phyloP scores from a whole-genome alignment of 2,329 filamentous ascomycete species.

The Septoria linicola region DNA sequence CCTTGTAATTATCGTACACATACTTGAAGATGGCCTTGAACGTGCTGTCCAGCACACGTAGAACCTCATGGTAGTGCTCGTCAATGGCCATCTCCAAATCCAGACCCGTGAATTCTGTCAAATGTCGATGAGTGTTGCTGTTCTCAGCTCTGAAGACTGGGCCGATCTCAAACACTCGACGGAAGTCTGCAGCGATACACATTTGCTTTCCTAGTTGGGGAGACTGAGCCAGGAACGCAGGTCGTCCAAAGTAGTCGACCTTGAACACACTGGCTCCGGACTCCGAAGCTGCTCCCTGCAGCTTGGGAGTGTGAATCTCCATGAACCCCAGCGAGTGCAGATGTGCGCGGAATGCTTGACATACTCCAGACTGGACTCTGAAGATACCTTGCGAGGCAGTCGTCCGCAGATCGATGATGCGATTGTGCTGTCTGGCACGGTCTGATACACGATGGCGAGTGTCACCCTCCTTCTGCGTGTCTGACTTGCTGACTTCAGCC shows the following conservation, averaged over 20 bases:
- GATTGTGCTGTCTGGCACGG: slow-evolving; percentile 71
- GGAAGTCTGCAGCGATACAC: slow-evolving; percentile 85
- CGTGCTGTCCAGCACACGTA: slow-evolving; percentile 72
- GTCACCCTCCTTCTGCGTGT: slow-evolving; percentile 57
- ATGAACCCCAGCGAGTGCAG: slow-evolving; percentile 77
- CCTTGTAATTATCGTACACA: slow-evolving; percentile 65
- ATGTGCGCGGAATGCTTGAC: slow-evolving; percentile 73
- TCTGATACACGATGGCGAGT: slow-evolving; percentile 64
- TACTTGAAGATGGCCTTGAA: slow-evolving; percentile 77
- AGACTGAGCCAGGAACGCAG: slow-evolving; percentile 85
- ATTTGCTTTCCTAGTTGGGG: slow-evolving; percentile 93
- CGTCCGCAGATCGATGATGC: slow-evolving; percentile 82
- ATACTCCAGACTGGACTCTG: slow-evolving; percentile 77
- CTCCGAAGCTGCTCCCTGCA: slow-evolving; percentile 86
- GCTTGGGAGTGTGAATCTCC: slow-evolving; percentile 90
- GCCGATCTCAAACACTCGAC: slow-evolving; percentile 83
- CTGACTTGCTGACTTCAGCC: slow-evolving; percentile 61
- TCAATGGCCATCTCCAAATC: slow-evolving; percentile 92
- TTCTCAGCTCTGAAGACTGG: slow-evolving; percentile 93
- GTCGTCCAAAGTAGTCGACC: slow-evolving; percentile 84
- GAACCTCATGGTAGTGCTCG: slow-evolving; percentile 83
- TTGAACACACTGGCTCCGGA: slow-evolving; percentile 89
- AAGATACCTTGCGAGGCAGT: slow-evolving; percentile 84
- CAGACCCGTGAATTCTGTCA: slow-evolving; percentile 91
- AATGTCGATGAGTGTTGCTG: slow-evolving; percentile 89